Conservation (phyloP, 2,329 filamentous ascomycete species). For the Pseudogymnoascus sp. region DNA sequence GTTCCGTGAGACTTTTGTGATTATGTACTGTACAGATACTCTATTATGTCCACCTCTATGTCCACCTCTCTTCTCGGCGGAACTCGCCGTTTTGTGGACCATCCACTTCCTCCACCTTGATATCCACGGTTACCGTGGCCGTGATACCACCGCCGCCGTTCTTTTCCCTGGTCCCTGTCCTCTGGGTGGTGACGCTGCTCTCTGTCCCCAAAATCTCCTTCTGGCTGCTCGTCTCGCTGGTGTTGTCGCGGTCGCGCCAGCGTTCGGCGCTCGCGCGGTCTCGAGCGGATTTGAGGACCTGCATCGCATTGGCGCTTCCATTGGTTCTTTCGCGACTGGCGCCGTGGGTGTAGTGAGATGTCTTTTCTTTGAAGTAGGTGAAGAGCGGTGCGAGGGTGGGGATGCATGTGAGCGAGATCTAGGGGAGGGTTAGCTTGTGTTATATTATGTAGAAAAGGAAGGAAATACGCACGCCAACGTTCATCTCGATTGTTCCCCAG, state of each 20-base stretch:
- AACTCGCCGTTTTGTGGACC: background rate
- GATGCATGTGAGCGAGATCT: conserved; percentile 17
- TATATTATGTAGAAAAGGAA: background rate
- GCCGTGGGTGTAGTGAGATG: conserved; percentile 6
- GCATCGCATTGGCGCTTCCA: background rate
- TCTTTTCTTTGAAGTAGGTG: conserved; percentile 12
- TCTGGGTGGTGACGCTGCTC: background rate
- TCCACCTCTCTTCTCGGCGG: background rate
- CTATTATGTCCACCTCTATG: background rate
- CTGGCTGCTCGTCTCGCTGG: conserved; percentile 8
- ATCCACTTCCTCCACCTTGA: background rate
- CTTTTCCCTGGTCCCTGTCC: background rate
- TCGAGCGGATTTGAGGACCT: background rate
- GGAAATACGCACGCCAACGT: conserved; percentile 39
- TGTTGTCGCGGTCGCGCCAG: conserved; percentile 10
- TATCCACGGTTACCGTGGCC: background rate
- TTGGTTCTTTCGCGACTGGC: background rate
- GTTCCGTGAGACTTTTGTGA: too few relatives aligned
- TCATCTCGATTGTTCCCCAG: conserved; percentile 50
- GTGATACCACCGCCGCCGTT: background rate
- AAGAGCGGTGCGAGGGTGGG: conserved; percentile 14
- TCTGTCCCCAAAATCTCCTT: conserved; percentile 6
- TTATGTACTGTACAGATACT: background rate
- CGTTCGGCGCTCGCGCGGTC: background rate
- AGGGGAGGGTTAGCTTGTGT: background rate